Evolutionary conservation across 2,329 filamentous ascomycete genomes (phyloP).

Genomic region (Aureobasidium sp.): DNA sequence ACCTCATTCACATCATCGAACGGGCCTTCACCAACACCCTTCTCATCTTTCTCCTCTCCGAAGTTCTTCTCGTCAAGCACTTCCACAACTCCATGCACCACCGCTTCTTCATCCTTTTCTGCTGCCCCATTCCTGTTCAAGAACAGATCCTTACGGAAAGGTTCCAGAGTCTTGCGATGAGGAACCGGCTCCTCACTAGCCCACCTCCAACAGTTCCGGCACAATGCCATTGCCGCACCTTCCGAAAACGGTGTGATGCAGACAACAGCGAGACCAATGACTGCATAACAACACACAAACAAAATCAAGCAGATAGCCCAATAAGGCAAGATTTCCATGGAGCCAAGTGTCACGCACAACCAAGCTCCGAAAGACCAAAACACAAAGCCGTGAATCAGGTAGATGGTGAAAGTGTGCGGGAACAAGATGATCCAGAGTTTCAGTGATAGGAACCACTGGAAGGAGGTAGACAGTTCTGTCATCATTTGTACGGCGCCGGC

Average conservation of each 20-base stretch:
- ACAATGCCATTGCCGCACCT: background rate
- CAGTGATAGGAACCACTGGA: slow-evolving; percentile 35
- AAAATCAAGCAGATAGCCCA: slow-evolving; percentile 28
- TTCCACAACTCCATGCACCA: background rate
- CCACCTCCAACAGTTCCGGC: slow-evolving; percentile 19
- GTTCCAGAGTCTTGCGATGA: slow-evolving; percentile 18
- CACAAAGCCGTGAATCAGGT: slow-evolving; percentile 39
- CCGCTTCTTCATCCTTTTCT: slow-evolving; percentile 1
- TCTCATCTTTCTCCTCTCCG: background rate
- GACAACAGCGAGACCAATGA: slow-evolving; percentile 15
- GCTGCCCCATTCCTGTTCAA: slow-evolving; percentile 12
- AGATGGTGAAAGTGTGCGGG: slow-evolving; percentile 43
- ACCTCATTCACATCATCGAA: background rate
- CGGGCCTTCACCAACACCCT: background rate
- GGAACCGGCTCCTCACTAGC: slow-evolving; percentile 20
- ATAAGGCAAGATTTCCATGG: slow-evolving; percentile 23
- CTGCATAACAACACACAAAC: slow-evolving; percentile 28
- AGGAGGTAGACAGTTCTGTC: slow-evolving; percentile 27
- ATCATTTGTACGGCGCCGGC: slow-evolving; percentile 27
- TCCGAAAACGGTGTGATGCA: background rate
- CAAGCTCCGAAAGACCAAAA: slow-evolving; percentile 36
- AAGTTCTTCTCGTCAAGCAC: background rate
- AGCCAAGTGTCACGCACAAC: slow-evolving; percentile 28
- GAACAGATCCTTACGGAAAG: slow-evolving; percentile 19
- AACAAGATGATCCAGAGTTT: slow-evolving; percentile 35